Evolutionary conservation across 805 yeast genomes (phyloP).

Genomic region (Lachancea dasiensis): DNA sequence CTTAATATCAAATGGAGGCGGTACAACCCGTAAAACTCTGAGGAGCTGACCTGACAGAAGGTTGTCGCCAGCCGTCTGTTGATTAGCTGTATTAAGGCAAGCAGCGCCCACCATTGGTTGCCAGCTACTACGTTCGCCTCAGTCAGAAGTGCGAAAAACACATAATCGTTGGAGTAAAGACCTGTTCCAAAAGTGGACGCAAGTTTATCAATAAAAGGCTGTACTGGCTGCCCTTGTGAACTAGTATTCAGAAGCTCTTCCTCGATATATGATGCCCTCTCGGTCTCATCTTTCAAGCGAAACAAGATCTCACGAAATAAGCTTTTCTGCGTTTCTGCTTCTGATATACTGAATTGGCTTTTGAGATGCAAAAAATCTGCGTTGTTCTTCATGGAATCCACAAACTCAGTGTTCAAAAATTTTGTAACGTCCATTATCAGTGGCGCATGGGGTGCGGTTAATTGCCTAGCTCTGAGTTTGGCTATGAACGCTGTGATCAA

Average conservation of each 20-base stretch:
- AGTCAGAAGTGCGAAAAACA: constrained; percentile 13
- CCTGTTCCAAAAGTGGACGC: constrained; percentile 11
- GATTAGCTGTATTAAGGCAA: constrained; percentile 14
- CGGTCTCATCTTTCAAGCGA: constrained; percentile 5
- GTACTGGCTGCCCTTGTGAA: constrained; percentile 1
- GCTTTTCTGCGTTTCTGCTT: constrained; percentile 25
- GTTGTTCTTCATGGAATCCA: constrained; percentile 19
- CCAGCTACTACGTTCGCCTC: constrained; percentile 13
- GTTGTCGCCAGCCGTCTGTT: constrained; percentile 13
- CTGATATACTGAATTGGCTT: constrained; percentile 24
- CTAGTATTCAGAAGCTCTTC: constrained; percentile 15
- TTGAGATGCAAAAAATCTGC: constrained; percentile 23
- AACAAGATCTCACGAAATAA: constrained; percentile 19
- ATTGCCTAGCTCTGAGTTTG: constrained; percentile 7
- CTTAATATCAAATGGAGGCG: constrained; percentile 11
- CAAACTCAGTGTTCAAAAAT: constrained; percentile 19
- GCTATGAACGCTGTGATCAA: constrained; percentile 14
- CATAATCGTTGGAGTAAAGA: constrained; percentile 7
- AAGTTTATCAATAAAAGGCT: constrained; percentile 13
- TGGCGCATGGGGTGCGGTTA: background rate
- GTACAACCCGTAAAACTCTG: constrained; percentile 18
- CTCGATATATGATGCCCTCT: constrained; percentile 15
- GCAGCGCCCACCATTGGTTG: constrained; percentile 7
- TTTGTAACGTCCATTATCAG: constrained; percentile 10
- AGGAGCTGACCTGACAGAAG: constrained; percentile 17